Conservation (phyloP, 164 flowering plant species). For the Magnolia kwangsiensis region DNA sequence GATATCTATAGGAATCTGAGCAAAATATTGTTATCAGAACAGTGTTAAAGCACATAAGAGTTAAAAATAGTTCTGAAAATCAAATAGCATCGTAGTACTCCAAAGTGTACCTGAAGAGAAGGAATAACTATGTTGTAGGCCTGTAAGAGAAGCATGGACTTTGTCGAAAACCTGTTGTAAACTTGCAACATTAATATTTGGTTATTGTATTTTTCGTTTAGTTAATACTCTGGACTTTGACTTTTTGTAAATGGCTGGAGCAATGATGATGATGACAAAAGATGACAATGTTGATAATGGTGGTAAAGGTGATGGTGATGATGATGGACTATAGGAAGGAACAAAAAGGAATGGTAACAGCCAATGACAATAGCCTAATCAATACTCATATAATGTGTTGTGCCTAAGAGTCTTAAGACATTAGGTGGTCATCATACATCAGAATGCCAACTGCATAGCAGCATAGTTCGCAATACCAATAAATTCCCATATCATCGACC, state of each 20-base stretch:
- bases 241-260: too few relatives aligned
- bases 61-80: not conserved
- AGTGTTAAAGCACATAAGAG: too few relatives aligned
- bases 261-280: not conserved
- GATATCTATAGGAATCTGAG: too few relatives aligned
- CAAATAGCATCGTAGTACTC: not conserved
- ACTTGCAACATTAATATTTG: conserved; percentile 12
- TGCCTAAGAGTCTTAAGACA: not conserved
- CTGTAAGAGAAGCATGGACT: conserved; percentile 44
- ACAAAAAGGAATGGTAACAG: not conserved
- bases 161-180: conserved; percentile 44
- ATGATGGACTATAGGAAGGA: not conserved
- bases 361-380: not conserved
- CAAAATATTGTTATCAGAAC: too few relatives aligned
- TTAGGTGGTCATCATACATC: not conserved
- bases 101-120: conserved; percentile 58
- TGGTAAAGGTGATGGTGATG: not conserved
- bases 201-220: not conserved
- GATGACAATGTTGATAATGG: not conserved
- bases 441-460: not conserved
- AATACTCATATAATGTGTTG: not conserved
- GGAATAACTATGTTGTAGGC: conserved; percentile 49
- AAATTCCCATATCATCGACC: too few relatives aligned
- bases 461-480: too few relatives aligned
- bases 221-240: too few relatives aligned